Evolutionary conservation across 2,329 filamentous ascomycete species (phyloP).

Genomic region (Cercospora brassicicola): DNA sequence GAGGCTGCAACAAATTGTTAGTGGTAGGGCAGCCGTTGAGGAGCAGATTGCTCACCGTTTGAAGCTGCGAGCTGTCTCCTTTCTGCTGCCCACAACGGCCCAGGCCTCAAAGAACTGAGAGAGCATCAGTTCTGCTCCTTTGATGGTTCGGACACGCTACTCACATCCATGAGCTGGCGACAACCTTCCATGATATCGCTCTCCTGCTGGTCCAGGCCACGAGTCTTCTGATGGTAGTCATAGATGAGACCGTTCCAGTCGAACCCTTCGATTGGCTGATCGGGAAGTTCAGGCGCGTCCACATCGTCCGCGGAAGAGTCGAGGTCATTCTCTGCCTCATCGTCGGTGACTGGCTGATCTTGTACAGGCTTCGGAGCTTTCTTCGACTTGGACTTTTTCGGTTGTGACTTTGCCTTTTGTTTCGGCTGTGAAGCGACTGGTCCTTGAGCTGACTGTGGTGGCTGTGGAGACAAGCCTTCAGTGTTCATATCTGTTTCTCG

Average conservation of each 20-base stretch:
- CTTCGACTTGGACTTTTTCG: background rate
- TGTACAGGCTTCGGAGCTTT: background rate
- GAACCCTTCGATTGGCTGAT: slow-evolving; percentile 55
- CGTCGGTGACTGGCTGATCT: background rate
- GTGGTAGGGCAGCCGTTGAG: background rate
- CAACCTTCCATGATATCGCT: slow-evolving; percentile 44
- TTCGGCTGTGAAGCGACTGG: background rate
- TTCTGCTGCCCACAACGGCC: slow-evolving; percentile 68
- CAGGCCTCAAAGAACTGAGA: slow-evolving; percentile 74
- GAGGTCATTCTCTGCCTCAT: slow-evolving; percentile 1
- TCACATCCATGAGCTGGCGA: slow-evolving; percentile 60
- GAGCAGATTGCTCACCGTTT: slow-evolving; percentile 61
- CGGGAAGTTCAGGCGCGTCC: slow-evolving; percentile 23
- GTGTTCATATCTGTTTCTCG: background rate
- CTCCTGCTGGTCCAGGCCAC: slow-evolving; percentile 64
- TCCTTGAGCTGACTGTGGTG: slow-evolving; percentile 13
- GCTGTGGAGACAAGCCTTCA: slow-evolving; percentile 7
- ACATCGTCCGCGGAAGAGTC: slow-evolving; percentile 18
- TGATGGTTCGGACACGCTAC: slow-evolving; percentile 7
- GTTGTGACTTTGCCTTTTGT: background rate
- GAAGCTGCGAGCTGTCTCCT: slow-evolving; percentile 73
- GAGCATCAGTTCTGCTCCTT: background rate
- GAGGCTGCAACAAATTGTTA: slow-evolving; percentile 53
- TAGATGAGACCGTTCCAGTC: slow-evolving; percentile 77
- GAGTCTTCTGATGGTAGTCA: slow-evolving; percentile 67